Conservation (phyloP, 352 stramenopile species). For the Aphanomyces cochlioides region DNA sequence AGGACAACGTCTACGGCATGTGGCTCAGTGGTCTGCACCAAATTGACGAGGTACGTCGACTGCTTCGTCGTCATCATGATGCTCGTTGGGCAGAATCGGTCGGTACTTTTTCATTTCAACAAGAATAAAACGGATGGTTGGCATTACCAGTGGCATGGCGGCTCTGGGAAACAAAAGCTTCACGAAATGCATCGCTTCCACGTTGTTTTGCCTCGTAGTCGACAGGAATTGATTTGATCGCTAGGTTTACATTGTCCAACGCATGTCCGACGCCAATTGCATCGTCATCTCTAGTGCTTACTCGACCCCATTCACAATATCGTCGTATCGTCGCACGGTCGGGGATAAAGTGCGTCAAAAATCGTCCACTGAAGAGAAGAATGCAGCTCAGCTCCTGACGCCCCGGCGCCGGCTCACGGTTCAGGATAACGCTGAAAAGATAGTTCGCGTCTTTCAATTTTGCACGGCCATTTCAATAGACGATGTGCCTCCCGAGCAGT, state of each 20-base stretch:
- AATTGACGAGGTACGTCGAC: neutral
- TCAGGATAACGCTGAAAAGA: neutral
- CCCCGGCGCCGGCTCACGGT: neutral
- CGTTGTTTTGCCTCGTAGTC: neutral
- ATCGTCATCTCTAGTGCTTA: neutral
- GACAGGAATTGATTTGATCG: neutral
- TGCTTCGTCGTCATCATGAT: neutral
- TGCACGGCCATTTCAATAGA: neutral
- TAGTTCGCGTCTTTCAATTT: neutral
- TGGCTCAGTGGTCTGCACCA: neutral
- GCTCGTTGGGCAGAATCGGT: neutral
- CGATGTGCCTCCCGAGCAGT: neutral
- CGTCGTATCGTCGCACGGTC: conserved; percentile 1
- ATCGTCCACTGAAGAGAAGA: neutral
- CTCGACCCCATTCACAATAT: conserved; percentile 16
- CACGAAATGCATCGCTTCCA: conserved; percentile 6
- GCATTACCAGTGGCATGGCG: conserved; percentile 24
- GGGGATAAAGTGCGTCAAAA: neutral
- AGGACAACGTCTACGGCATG: neutral
- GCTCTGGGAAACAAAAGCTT: conserved; percentile 15
- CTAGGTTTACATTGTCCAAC: conserved; percentile 12
- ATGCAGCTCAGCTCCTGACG: no score
- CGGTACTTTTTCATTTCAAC: conserved; percentile 23
- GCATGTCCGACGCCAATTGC: neutral
- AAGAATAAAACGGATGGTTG: conserved; percentile 13